Conservation (phyloP, 495 filamentous ascomycete species). For the Podospora didyma region DNA sequence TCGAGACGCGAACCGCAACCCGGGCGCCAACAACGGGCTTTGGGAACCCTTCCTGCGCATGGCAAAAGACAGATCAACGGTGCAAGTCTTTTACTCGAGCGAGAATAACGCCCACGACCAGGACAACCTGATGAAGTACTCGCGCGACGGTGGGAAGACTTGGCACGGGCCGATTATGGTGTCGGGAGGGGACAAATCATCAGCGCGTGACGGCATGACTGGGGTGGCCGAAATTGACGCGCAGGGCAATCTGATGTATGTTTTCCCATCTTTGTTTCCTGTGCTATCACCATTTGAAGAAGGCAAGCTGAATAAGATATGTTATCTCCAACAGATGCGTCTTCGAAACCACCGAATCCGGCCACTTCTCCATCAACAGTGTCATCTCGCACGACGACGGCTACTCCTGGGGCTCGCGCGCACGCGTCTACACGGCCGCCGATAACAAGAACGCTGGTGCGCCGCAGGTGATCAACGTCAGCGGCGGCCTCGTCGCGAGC, state of each 20-base stretch:
- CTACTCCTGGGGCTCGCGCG: conserved; percentile 1
- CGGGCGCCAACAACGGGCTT: conserved; percentile 8
- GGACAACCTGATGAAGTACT: conserved; percentile 12
- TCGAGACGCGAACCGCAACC: neutral
- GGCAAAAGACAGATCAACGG: neutral
- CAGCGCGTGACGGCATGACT: conserved; percentile 16
- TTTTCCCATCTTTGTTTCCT: neutral
- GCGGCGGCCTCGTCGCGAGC: conserved; percentile 52
- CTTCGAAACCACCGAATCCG: conserved; percentile 10
- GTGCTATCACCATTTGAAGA: neutral
- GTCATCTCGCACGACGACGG: conserved; percentile 12
- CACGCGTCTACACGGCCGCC: conserved; percentile 42
- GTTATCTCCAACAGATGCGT: neutral
- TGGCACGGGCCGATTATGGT: conserved; percentile 4
- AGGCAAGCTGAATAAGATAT: neutral
- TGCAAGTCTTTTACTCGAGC: conserved; percentile 14
- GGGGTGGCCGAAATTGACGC: conserved; percentile 7
- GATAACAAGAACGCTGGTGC: conserved; percentile 49
- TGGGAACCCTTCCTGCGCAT: conserved; percentile 19
- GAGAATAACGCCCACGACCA: conserved; percentile 4
- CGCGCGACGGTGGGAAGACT: conserved; percentile 1
- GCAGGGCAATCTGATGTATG: conserved; percentile 5
- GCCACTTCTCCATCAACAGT: neutral
- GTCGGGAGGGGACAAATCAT: neutral
- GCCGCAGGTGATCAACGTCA: conserved; percentile 54